These are phyloP conservation scores for Lophium mytilinum DNA, from an alignment of 495 filamentous ascomycete species.

Conservation along the genomic window DNA sequence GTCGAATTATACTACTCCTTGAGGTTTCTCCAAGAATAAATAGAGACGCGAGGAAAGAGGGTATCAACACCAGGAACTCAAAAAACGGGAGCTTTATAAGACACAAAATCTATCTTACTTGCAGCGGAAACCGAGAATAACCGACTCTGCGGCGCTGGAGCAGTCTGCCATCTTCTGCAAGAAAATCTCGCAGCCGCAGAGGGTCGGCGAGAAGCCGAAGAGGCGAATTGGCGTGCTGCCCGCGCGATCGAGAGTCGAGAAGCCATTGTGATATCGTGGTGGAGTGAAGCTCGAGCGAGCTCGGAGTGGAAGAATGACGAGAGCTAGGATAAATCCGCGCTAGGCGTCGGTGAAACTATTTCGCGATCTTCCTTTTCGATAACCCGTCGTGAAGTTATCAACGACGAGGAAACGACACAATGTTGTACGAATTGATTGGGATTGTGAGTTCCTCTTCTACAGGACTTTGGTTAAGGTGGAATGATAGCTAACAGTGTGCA, in stretches of 20 bases:
- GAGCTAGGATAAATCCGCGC: not conserved
- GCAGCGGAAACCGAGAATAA: slow-evolving; percentile 18
- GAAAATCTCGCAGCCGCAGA: not conserved
- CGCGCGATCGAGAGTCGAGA: slow-evolving; percentile 23
- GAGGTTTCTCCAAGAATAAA: too few relatives aligned
- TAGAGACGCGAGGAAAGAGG: too few relatives aligned
- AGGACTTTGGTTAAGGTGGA: not conserved
- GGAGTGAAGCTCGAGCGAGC: not conserved
- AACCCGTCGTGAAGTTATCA: not conserved
- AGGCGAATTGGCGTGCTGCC: slow-evolving; percentile 18
- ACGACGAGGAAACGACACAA: slow-evolving; percentile 34
- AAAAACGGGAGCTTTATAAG: not conserved
- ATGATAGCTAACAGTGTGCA: slow-evolving; percentile 31
- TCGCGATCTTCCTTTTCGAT: not conserved
- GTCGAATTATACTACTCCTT: not conserved
- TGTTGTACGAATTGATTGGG: slow-evolving; percentile 97
- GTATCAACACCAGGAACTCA: too few relatives aligned
- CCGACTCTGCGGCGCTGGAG: slow-evolving; percentile 9
- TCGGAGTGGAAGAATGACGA: not conserved
- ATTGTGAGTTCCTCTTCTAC: slow-evolving; percentile 53
- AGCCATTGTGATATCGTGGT: slow-evolving; percentile 16
- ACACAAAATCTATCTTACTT: not conserved
- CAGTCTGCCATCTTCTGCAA: slow-evolving; percentile 9
- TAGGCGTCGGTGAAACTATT: not conserved
- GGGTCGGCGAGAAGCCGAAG: slow-evolving; percentile 5